These are phyloP conservation scores for Globisporangium orthogonon DNA, from an alignment of 352 stramenopile species.

Conservation along the genomic window DNA sequence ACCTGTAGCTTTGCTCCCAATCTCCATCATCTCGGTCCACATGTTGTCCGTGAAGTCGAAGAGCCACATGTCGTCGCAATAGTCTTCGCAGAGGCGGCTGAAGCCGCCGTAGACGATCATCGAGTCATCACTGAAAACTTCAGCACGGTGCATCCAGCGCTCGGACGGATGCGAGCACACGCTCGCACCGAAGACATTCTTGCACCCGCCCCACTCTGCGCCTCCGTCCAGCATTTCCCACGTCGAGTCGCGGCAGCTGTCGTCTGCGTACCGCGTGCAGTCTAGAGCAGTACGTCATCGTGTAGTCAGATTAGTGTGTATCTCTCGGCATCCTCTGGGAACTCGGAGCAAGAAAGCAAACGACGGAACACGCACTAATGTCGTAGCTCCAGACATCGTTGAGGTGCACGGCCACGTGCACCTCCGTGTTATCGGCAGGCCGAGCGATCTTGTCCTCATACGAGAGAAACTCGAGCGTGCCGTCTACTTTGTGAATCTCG, in stretches of 20 bases:
- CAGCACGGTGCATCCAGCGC: constrained; percentile 84
- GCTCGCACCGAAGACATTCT: constrained; percentile 75
- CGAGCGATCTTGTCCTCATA: constrained; percentile 86
- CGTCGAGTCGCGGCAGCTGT: constrained; percentile 67
- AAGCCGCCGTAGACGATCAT: constrained; percentile 95
- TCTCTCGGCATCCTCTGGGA: not conserved
- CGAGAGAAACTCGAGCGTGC: constrained; percentile 78
- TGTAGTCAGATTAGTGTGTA: not conserved
- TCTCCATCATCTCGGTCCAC: constrained; percentile 85
- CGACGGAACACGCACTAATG: constrained; percentile 43
- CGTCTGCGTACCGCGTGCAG: constrained; percentile 83
- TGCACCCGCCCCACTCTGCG: constrained; percentile 88
- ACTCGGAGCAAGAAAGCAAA: not conserved
- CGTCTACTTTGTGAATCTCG: constrained; percentile 75
- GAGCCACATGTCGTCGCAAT: constrained; percentile 95
- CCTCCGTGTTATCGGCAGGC: constrained; percentile 26
- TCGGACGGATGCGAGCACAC: constrained; percentile 88
- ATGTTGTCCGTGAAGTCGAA: constrained; percentile 89
- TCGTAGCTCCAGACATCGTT: constrained; percentile 97
- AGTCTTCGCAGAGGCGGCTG: constrained; percentile 90
- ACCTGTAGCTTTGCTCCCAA: constrained; percentile 42
- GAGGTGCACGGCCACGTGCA: constrained; percentile 87
- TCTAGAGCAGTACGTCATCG: constrained; percentile 22
- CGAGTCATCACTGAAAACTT: constrained; percentile 84
- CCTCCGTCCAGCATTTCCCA: constrained; percentile 87